phyloP scores from a whole-genome alignment of 1,139 yeast genomes.

The Tardiomyces depauwii region DNA sequence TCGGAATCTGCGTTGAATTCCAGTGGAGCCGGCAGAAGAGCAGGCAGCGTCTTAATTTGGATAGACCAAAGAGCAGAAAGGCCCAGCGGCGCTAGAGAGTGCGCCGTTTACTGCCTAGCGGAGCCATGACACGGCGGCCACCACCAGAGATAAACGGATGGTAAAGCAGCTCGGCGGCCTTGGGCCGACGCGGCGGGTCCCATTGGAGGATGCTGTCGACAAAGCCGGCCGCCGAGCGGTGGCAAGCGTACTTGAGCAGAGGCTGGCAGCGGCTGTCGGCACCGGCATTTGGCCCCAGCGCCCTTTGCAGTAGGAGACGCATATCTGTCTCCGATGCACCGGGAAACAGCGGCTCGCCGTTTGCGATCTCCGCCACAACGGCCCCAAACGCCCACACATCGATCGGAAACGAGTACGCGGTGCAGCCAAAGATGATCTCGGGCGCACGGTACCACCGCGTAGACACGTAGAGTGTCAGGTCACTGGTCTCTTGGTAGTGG shows the following conservation, averaged over 20 bases:
- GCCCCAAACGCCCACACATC: conserved; percentile 95
- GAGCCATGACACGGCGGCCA: too few species aligned
- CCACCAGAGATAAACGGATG: conserved; percentile 30
- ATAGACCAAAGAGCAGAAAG: too few species aligned
- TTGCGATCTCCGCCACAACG: conserved; percentile 72
- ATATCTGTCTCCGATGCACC: conserved; percentile 76
- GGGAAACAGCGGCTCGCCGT: conserved; percentile 70
- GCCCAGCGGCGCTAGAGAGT: too few species aligned
- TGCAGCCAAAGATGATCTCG: conserved; percentile 65
- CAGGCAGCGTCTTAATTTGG: too few species aligned
- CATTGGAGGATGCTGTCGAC: conserved; percentile 24
- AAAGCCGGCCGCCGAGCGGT: conserved; percentile 8
- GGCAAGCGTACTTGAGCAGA: conserved; percentile 1
- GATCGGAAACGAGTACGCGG: conserved; percentile 58
- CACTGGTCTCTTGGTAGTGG: conserved; percentile 39
- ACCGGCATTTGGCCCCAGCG: conserved; percentile 47
- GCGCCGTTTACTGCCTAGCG: too few species aligned
- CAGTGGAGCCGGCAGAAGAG: too few species aligned
- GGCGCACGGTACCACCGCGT: conserved; percentile 97
- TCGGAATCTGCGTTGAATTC: too few species aligned
- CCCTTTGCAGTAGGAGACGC: conserved; percentile 49
- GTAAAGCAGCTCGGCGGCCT: conserved; percentile 54
- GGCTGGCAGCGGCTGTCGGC: neutral
- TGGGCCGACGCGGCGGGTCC: conserved; percentile 53
- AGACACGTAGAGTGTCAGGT: conserved; percentile 60